phyloP scores from a whole-genome alignment of 108 stramenopile genomes.

The Licmophora abbreviata region DNA sequence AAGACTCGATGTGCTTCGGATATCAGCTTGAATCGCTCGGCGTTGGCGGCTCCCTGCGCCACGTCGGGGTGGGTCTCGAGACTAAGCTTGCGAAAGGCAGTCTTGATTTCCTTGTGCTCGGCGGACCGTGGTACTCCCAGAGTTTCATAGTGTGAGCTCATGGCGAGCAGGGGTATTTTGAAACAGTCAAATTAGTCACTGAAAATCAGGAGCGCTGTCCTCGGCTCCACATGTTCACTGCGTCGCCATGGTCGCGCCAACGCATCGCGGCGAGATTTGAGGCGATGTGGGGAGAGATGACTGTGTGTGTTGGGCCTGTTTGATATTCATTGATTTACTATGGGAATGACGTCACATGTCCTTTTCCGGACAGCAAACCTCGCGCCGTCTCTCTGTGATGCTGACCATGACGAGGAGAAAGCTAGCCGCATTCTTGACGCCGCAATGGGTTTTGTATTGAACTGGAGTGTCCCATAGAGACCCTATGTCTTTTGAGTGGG shows the following conservation, averaged over 20 bases:
- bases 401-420: neutral
- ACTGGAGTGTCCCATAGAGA: neutral
- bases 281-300: no score
- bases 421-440: neutral
- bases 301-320: neutral
- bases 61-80: conserved; percentile 92
- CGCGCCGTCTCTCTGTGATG: neutral
- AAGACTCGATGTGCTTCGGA: conserved; percentile 64
- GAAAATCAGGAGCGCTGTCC: no score
- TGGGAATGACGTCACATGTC: neutral
- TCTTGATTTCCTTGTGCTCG: conserved; percentile 78
- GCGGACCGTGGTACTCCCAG: conserved; percentile 68
- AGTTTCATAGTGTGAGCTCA: conserved; percentile 63
- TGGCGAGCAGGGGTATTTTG: no score
- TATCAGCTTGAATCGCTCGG: conserved; percentile 68
- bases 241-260: no score
- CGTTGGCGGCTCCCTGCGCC: conserved; percentile 22
- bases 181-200: no score
- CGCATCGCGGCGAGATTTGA: no score
- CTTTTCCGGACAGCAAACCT: neutral
- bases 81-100: conserved; percentile 84
- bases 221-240: no score
- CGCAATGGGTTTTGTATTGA: neutral
- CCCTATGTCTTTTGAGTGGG: neutral
- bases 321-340: neutral